Conservation (phyloP, 805 yeast species). For the Allodekkera sacchari region DNA sequence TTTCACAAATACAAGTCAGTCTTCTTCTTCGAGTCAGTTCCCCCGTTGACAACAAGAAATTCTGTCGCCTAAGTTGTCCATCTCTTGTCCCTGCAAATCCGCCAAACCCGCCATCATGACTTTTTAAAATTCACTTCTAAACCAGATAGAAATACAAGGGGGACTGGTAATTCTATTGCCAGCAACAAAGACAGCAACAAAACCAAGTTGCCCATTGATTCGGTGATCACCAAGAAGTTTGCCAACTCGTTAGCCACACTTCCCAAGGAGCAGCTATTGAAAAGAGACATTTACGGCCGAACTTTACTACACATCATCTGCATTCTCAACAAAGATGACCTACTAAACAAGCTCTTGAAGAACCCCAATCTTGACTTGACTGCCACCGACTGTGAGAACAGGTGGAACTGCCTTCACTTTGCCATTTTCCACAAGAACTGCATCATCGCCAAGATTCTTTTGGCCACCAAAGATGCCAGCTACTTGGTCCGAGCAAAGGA, state of each 20-base stretch:
- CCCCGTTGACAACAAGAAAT: too few relatives aligned
- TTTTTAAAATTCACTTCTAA: slow-evolving; percentile 12
- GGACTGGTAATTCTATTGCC: slow-evolving; percentile 7
- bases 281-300: slow-evolving; percentile 63
- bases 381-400: slow-evolving; percentile 60
- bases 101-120: slow-evolving; percentile 3
- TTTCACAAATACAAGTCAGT: too few relatives aligned
- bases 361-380: slow-evolving; percentile 38
- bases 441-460: slow-evolving; percentile 39
- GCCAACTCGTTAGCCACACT: slow-evolving; percentile 18
- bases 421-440: slow-evolving; percentile 52
- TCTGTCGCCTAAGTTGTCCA: neutral
- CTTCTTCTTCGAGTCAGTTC: too few relatives aligned
- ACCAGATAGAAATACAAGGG: slow-evolving; percentile 5
- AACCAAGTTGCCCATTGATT: neutral
- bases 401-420: slow-evolving; percentile 76
- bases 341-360: slow-evolving; percentile 37
- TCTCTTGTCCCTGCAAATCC: neutral
- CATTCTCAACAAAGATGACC: slow-evolving; percentile 38
- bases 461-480: slow-evolving; percentile 17
- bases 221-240: slow-evolving; percentile 7
- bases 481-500: slow-evolving; percentile 51
- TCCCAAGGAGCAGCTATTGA: slow-evolving; percentile 30
- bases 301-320: slow-evolving; percentile 51
- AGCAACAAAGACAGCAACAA: neutral